Conservation (phyloP, 2,329 filamentous ascomycete genomes). For the Neonectria punicea region DNA sequence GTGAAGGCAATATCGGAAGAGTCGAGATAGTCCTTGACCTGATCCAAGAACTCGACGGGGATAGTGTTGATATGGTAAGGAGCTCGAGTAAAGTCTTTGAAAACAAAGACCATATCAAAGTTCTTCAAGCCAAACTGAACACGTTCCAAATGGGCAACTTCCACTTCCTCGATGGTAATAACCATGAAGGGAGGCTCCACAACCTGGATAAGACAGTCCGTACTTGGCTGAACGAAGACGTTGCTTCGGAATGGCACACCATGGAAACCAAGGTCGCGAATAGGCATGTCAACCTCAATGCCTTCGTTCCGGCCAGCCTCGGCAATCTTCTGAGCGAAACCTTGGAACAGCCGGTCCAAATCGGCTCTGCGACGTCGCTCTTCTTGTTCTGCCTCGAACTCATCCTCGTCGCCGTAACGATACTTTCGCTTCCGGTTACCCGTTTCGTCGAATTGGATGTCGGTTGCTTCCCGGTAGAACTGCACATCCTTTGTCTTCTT, state of each 20-base stretch:
- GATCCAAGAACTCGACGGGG: conserved; percentile 91
- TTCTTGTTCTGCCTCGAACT: conserved; percentile 98
- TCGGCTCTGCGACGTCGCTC: conserved; percentile 91
- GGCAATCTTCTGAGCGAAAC: conserved; percentile 96
- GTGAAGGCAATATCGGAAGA: conserved; percentile 93
- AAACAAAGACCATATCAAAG: conserved; percentile 98
- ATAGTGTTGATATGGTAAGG: conserved; percentile 98
- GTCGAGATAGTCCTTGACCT: conserved; percentile 98
- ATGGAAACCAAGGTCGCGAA: conserved; percentile 95
- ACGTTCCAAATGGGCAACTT: conserved; percentile 94
- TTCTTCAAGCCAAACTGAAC: conserved; percentile 98
- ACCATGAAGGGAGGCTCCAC: conserved; percentile 98
- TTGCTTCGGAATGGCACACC: conserved; percentile 96
- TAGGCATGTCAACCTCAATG: conserved; percentile 94
- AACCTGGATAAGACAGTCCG: conserved; percentile 95
- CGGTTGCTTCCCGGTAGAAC: conserved; percentile 96
- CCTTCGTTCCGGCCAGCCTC: conserved; percentile 92
- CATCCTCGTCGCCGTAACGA: conserved; percentile 96
- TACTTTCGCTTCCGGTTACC: conserved; percentile 98
- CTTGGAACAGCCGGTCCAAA: conserved; percentile 94
- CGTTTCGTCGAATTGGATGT: conserved; percentile 98
- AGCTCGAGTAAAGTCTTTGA: conserved; percentile 93
- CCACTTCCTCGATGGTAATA: conserved; percentile 93
- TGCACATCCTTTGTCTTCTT: conserved; percentile 99
- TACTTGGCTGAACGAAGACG: conserved; percentile 94